Evolutionary conservation across 176 grass and related monocot genomes (phyloP).

Genomic region (Guadua angustifolia): DNA sequence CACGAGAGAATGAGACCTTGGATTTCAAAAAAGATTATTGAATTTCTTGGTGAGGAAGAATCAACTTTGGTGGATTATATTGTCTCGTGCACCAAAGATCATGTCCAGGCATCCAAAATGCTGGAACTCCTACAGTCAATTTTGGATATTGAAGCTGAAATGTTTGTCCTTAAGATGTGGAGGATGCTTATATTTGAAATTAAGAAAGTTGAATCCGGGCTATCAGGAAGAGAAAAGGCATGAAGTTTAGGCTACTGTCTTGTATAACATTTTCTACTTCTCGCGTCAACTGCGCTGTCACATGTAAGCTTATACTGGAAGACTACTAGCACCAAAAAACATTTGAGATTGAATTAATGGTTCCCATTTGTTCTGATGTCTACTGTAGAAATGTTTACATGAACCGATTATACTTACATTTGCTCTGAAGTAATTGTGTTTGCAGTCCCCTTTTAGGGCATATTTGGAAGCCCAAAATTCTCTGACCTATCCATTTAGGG

Average conservation of each 20-base stretch:
- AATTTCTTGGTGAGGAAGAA: constrained; percentile 98
- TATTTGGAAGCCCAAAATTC: too few species aligned
- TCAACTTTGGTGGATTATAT: constrained; percentile 98
- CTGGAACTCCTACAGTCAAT: constrained; percentile 90
- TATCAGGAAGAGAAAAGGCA: constrained; percentile 55
- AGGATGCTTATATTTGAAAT: constrained; percentile 99
- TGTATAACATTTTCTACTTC: constrained; percentile 48
- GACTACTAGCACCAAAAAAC: constrained; percentile 25
- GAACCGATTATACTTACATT: not conserved
- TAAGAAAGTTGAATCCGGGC: constrained; percentile 87
- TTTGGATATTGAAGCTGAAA: constrained; percentile 92
- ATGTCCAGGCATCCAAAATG: constrained; percentile 88
- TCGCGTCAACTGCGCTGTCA: constrained; percentile 33
- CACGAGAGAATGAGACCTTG: constrained; percentile 97
- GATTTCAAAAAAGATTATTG: constrained; percentile 97
- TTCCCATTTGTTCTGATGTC: not conserved
- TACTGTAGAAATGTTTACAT: constrained; percentile 39
- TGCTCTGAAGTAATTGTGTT: not conserved
- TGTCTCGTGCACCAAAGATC: constrained; percentile 92
- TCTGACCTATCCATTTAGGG: too few species aligned
- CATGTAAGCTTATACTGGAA: constrained; percentile 42
- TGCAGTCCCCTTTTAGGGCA: not conserved
- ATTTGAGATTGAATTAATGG: constrained; percentile 35
- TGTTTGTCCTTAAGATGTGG: constrained; percentile 99
- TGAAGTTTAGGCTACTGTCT: constrained; percentile 40